Evolutionary conservation across 148 eudicot genomes (phyloP), one percentile per base, ranked within the genome.

Genomic region (Rhododendron simsii): DNA sequence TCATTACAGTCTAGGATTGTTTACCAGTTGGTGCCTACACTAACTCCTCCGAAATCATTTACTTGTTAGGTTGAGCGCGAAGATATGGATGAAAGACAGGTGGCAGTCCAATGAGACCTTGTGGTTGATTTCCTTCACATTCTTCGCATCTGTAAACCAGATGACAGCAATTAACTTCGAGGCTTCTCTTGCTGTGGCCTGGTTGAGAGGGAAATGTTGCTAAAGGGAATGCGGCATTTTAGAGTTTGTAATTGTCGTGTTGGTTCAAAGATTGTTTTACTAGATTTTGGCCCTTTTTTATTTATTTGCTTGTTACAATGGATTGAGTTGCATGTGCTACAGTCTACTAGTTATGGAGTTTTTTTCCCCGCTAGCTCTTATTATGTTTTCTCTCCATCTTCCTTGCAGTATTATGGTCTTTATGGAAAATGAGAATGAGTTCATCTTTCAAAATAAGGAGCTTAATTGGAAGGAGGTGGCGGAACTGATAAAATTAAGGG

Each of bases 61-160:
- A 23, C 4, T n/a, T 67, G 59, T 81, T 69, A 92, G 95, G 93
- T 93, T 85, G 95, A 93, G 88, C 94, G 90, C 33, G 95, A 93
- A 82, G 94, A 79, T 67, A 45, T 87, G 9, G 85, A 75, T n/a
- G 89, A 50, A 63, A 86, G 92, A 83, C 92, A 85, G 59, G 86
- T 73, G 75, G 89, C 87, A 78, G 83, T 83, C 53, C 85, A 84
- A 48, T 86, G 79, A 86, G 67, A 75, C n/a, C 51, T 35, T 26
- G 35, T 37, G 14, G 51, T 69, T 26, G 55, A 8, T 83, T 69
- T 37, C 21, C 21, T 30, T 37, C 47, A 21, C 33, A 20, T 47
- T 57, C 30, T 48, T 23, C 45, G 65, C 8, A 67, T n/a, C 14
- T 65, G 76, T 39, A 57, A 11, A 82, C n/a, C 23, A 26, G n/a